Evolutionary conservation across 2,329 filamentous ascomycete genomes (phyloP), one percentile per base, ranked within the genome.

Genomic region (Trichoderma polysporum): DNA sequence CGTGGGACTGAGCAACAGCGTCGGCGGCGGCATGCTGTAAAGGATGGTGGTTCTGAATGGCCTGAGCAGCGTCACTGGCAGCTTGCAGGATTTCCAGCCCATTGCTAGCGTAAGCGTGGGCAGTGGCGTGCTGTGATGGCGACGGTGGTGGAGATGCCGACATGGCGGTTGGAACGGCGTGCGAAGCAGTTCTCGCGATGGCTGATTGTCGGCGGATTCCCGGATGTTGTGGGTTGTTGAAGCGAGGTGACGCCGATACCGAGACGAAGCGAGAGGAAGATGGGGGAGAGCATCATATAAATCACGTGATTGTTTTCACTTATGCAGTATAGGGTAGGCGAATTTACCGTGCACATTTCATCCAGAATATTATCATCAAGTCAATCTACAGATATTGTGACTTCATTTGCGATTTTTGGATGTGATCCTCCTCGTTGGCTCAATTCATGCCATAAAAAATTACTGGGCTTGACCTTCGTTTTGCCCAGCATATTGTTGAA

Each of bases 11-110:
- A 37, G 78, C 74, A 62, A 75, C 74, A 41, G 76, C 75, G 33
- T 79, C 77, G 50, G 75, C 77, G 31, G 77, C 78, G 37, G 79
- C 79, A 74, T 79, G 73, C 54, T 81, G 78, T 4, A 80, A 72
- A 53, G 77, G 64, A 58, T 77, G 77, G 67, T 79, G 78, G 41
- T 79, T 77, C 39, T 77, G 73, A 13, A 80, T 75, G 50, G 79
- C 77, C 68, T 80, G 78, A 33, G 80, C 80, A 22, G 80, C 80
- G 68, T 81, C 80, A 68, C 79, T 82, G 50, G 80, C 80, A 22
- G 80, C 80, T 69, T 82, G 80, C 37, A 82, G 76, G 63, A 81
- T 81, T 70, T 81, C 79, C 54, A 82, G 76, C 37, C 80, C 79
- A 72, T 82, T 82, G 73, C 78, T 81, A 59, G 80, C 80, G 69